Conservation (phyloP, 108 stramenopile genomes). For the Chaetoceros tenuissimus region DNA sequence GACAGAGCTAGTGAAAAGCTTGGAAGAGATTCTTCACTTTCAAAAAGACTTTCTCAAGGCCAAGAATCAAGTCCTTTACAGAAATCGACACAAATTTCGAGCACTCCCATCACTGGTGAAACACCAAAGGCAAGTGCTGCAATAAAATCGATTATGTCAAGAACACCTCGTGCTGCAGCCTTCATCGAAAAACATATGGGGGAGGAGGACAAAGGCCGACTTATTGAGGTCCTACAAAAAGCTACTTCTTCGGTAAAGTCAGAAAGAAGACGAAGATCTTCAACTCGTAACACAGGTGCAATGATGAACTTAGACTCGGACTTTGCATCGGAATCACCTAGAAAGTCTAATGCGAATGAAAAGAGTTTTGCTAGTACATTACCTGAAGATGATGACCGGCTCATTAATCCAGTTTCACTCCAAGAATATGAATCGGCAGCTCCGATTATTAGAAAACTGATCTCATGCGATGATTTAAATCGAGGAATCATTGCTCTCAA, state of each 20-base stretch:
- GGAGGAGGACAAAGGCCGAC: neutral
- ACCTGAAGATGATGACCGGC: neutral
- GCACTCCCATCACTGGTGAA: neutral
- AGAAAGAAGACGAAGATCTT: too few species aligned
- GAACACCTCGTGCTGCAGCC: neutral
- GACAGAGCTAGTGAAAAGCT: neutral
- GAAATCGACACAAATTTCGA: neutral
- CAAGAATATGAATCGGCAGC: neutral
- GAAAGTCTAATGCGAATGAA: neutral
- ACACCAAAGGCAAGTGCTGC: too few species aligned
- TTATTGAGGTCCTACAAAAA: neutral
- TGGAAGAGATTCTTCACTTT: neutral
- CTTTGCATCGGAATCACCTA: neutral
- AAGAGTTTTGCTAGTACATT: neutral
- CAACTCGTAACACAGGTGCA: neutral
- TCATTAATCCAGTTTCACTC: neutral
- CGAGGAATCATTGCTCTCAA: neutral
- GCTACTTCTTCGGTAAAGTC: too few species aligned
- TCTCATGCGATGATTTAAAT: neutral
- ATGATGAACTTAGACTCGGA: neutral
- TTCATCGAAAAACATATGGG: neutral
- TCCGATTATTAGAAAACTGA: neutral
- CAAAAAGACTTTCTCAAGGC: neutral
- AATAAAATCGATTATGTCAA: too few species aligned
- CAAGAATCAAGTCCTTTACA: neutral